phyloP scores from a whole-genome alignment of 1,284 basidiomycete genomes.

The Trichosporon ovoides region DNA sequence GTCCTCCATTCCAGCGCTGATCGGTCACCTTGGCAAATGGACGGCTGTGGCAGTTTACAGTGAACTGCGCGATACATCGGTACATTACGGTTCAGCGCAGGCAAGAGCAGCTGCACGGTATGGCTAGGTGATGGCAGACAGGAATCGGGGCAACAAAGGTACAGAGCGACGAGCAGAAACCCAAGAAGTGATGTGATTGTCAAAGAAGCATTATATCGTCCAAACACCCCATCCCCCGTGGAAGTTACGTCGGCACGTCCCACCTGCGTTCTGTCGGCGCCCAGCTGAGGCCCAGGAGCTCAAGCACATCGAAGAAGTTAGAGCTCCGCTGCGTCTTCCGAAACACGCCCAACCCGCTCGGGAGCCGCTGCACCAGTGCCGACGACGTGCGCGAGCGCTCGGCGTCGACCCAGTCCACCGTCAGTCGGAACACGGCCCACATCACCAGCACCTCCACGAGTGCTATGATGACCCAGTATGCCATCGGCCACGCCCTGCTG shows the following conservation, averaged over 20 bases:
- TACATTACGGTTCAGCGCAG: no score
- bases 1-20: no score
- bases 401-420: slow-evolving; percentile 34
- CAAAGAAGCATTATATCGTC: no score
- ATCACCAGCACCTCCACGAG: slow-evolving; percentile 30
- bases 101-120: no score
- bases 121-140: no score
- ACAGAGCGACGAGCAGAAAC: no score
- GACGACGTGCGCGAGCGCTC: slow-evolving; percentile 16
- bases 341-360: not conserved
- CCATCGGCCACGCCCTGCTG: not conserved
- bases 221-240: no score
- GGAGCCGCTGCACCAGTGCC: slow-evolving; percentile 22
- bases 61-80: no score
- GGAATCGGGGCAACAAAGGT: no score
- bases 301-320: slow-evolving; percentile 22
- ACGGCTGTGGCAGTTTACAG: no score
- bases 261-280: slow-evolving; percentile 12
- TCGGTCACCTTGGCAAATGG: no score
- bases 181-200: no score
- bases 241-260: slow-evolving; percentile 8
- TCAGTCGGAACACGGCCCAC: slow-evolving; percentile 40
- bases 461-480: slow-evolving; percentile 21
- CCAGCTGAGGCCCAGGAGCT: slow-evolving; percentile 10
- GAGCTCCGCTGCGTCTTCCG: slow-evolving; percentile 12